Conservation (phyloP, 345 rosid species). For the Citrus hindsii region DNA sequence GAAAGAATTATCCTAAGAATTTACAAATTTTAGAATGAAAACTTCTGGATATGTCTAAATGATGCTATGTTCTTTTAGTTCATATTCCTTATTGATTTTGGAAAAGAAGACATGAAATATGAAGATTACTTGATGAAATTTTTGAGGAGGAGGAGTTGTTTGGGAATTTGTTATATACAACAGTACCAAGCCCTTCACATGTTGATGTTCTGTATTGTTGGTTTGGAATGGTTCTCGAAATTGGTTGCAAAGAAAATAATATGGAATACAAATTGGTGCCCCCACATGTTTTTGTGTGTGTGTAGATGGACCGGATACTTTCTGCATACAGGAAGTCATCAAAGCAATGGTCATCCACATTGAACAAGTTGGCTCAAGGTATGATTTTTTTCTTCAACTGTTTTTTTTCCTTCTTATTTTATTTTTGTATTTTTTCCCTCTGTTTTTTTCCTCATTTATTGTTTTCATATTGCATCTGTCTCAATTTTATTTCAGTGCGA, state of each 20-base stretch:
- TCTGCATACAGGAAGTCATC: conserved; percentile 86
- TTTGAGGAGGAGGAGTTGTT: not conserved
- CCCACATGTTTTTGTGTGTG: not conserved
- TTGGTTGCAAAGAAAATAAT: not conserved
- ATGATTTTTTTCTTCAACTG: not conserved
- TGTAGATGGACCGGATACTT: conserved; percentile 80
- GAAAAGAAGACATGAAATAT: not conserved
- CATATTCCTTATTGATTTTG: not conserved
- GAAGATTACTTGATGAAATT: not conserved
- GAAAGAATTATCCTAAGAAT: not conserved
- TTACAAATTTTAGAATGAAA: too few relatives aligned
- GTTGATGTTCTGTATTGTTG: not conserved
- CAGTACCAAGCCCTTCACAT: not conserved
- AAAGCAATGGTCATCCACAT: conserved; percentile 91
- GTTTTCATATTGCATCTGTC: conserved; percentile 8
- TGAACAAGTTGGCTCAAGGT: conserved; percentile 98
- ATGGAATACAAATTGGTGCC: not conserved
- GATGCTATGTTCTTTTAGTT: not conserved
- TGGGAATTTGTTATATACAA: not conserved
- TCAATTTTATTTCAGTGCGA: conserved; percentile 46
- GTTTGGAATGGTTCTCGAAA: not conserved
- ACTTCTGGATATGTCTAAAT: not conserved
- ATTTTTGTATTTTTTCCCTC: not conserved
- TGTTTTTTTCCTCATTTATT: conserved; percentile 7
- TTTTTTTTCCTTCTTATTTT: not conserved